Conservation (phyloP, 495 filamentous ascomycete genomes). For the Antarctomyces pellizariae region DNA sequence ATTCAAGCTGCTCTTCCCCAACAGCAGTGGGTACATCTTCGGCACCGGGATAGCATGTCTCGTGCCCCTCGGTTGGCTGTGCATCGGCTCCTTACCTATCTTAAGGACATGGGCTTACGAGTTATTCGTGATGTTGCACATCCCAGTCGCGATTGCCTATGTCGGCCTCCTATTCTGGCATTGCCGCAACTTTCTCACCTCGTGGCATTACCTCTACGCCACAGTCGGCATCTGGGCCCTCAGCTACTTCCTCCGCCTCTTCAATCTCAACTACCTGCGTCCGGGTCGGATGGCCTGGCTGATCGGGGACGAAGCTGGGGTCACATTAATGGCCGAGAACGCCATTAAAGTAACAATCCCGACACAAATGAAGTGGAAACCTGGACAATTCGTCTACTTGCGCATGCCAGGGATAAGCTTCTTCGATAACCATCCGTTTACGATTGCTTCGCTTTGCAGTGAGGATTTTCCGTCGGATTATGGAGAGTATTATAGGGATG, state of each 20-base stretch:
- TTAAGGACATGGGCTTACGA: slow-evolving; percentile 45
- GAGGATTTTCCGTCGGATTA: slow-evolving; percentile 74
- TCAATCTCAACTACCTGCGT: slow-evolving; percentile 70
- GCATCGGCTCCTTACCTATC: slow-evolving; percentile 57
- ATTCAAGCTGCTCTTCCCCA: slow-evolving; percentile 39
- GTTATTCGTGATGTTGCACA: slow-evolving; percentile 58
- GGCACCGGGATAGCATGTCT: slow-evolving; percentile 77
- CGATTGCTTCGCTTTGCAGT: slow-evolving; percentile 69
- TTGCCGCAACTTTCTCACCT: slow-evolving; percentile 72
- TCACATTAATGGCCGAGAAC: slow-evolving; percentile 73
- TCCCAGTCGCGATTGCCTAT: slow-evolving; percentile 59
- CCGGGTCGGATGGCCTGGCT: slow-evolving; percentile 58
- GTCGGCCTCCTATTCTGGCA: slow-evolving; percentile 88
- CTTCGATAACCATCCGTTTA: slow-evolving; percentile 89
- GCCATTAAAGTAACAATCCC: slow-evolving; percentile 85
- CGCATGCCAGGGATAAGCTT: slow-evolving; percentile 78
- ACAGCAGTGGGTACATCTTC: slow-evolving; percentile 45
- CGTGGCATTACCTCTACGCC: slow-evolving; percentile 75
- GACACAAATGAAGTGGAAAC: slow-evolving; percentile 78
- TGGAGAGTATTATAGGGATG: slow-evolving; percentile 65
- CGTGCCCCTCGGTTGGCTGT: slow-evolving; percentile 58
- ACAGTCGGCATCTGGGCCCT: slow-evolving; percentile 57
- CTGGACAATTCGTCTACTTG: slow-evolving; percentile 86
- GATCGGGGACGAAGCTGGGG: slow-evolving; percentile 67
- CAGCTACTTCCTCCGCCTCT: slow-evolving; percentile 38